These are phyloP conservation scores for Apiospora arundinis DNA, from an alignment of 2,329 filamentous ascomycete genomes.

Conservation along the genomic window DNA sequence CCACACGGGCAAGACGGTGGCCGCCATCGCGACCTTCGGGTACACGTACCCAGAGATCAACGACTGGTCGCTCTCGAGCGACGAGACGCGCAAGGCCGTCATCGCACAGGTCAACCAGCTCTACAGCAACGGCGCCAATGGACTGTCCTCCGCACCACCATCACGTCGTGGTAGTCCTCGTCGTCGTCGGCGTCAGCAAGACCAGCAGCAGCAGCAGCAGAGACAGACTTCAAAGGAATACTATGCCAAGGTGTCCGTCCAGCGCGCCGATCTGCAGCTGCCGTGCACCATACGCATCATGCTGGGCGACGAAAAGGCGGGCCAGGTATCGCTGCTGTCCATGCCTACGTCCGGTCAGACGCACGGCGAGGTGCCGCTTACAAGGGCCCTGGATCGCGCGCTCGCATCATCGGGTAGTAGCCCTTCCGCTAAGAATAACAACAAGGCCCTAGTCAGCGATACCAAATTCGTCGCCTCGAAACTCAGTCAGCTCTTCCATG, in stretches of 20 bases:
- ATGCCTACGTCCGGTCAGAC: constrained; percentile 44
- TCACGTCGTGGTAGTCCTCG: background rate
- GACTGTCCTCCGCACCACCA: background rate
- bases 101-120: constrained; percentile 65
- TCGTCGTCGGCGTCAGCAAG: background rate
- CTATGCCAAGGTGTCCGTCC: constrained; percentile 44
- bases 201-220: background rate
- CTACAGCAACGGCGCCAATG: constrained; percentile 38
- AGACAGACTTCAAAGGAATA: constrained; percentile 35
- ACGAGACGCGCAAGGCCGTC: constrained; percentile 66
- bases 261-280: constrained; percentile 45
- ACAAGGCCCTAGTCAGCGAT: background rate
- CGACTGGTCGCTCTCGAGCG: constrained; percentile 59
- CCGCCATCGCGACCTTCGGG: constrained; percentile 42
- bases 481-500: constrained; percentile 16
- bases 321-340: constrained; percentile 42
- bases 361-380: constrained; percentile 43
- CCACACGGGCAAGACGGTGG: constrained; percentile 49
- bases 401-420: constrained; percentile 18
- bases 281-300: constrained; percentile 46
- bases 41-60: constrained; percentile 50
- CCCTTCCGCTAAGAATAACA: background rate
- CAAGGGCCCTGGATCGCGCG: constrained; percentile 16
- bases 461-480: background rate
- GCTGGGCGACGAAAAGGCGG: constrained; percentile 37